Conservation (phyloP, 805 yeast genomes). For the Metschnikowia santaceciliae region DNA sequence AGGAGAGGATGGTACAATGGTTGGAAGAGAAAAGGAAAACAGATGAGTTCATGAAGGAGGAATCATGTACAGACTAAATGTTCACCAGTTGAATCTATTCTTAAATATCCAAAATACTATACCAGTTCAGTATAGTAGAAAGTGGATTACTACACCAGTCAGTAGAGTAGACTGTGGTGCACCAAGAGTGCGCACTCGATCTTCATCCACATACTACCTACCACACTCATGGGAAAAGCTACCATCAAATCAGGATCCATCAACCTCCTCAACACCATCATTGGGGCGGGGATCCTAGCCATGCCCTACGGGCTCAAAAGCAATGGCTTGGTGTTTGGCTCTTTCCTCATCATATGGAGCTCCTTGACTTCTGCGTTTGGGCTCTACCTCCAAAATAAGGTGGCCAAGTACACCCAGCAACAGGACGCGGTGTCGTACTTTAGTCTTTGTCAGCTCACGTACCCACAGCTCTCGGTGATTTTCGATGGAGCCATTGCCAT, state of each 20-base stretch:
- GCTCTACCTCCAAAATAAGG: constrained; percentile 55
- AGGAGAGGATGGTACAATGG: too few relatives aligned
- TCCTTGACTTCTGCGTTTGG: constrained; percentile 69
- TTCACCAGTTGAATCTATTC: too few relatives aligned
- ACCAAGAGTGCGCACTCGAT: neutral
- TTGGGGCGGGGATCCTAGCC: constrained; percentile 78
- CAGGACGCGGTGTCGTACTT: constrained; percentile 41
- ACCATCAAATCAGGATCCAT: constrained; percentile 55
- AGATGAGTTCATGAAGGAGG: too few relatives aligned
- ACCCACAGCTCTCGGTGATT: constrained; percentile 64
- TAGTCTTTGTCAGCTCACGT: constrained; percentile 52
- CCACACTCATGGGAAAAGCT: constrained; percentile 15
- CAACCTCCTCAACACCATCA: constrained; percentile 69
- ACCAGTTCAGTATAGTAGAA: too few relatives aligned
- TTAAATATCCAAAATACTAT: too few relatives aligned
- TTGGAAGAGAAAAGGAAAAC: too few relatives aligned
- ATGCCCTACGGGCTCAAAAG: constrained; percentile 69
- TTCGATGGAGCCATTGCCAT: constrained; percentile 72
- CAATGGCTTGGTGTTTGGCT: constrained; percentile 62
- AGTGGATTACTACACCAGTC: too few relatives aligned
- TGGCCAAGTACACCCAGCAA: constrained; percentile 49
- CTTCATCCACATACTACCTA: neutral
- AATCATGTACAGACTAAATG: too few relatives aligned
- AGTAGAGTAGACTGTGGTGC: neutral
- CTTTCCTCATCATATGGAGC: constrained; percentile 52